Conservation (phyloP, 352 stramenopile species). For the Pythium phragmiticola region DNA sequence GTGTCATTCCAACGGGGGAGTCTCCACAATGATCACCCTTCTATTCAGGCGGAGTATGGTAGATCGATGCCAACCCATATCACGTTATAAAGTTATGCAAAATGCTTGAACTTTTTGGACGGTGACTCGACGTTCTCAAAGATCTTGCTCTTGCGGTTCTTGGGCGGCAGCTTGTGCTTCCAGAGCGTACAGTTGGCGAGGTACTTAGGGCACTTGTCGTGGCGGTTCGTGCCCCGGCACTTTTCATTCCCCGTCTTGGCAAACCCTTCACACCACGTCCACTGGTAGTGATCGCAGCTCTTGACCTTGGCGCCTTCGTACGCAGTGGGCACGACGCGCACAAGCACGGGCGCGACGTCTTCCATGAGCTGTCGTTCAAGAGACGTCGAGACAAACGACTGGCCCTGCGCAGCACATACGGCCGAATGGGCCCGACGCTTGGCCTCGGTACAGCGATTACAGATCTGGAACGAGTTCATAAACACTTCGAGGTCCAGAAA, state of each 20-base stretch:
- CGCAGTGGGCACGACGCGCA: conserved; percentile 62
- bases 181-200: conserved; percentile 83
- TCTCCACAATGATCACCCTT: not conserved
- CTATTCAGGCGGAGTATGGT: not conserved
- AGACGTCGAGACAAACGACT: conserved; percentile 43
- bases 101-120: conserved; percentile 83
- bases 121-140: conserved; percentile 77
- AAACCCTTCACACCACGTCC: conserved; percentile 86
- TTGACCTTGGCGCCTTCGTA: conserved; percentile 83
- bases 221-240: conserved; percentile 78
- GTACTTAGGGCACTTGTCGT: conserved; percentile 87
- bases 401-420: conserved; percentile 50
- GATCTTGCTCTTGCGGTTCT: conserved; percentile 77
- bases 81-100: conserved; percentile 41
- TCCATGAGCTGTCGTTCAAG: conserved; percentile 74
- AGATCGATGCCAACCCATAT: conserved; percentile 12
- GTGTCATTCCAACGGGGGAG: not conserved
- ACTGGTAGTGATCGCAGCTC: conserved; percentile 85
- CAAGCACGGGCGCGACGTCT: conserved; percentile 72
- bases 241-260: conserved; percentile 85
- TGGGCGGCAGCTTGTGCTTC: conserved; percentile 85
- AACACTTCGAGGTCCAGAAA: conserved; percentile 68
- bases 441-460: conserved; percentile 78
- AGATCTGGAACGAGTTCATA: conserved; percentile 87
- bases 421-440: conserved; percentile 68